These are phyloP conservation scores for Myriosclerotinia scirpicola DNA, from an alignment of 2,329 filamentous ascomycete genomes.

Conservation along the genomic window DNA sequence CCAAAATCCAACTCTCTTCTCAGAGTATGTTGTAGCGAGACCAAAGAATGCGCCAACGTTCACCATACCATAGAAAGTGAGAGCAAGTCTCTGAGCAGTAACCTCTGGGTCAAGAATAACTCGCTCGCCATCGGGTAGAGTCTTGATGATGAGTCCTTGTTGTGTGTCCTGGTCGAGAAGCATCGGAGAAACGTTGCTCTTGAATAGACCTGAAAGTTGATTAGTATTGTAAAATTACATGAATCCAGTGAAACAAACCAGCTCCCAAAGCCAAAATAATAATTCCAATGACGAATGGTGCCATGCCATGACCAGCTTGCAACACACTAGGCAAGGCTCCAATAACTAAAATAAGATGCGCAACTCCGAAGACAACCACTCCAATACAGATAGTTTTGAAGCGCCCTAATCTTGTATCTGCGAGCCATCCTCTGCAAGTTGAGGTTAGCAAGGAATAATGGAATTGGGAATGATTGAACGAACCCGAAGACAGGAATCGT, in stretches of 20 bases:
- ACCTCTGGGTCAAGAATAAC: constrained; percentile 60
- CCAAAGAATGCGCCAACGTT: constrained; percentile 61
- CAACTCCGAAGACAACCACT: constrained; percentile 56
- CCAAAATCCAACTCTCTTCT: constrained; percentile 52
- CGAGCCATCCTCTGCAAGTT: constrained; percentile 49
- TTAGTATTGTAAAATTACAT: constrained; percentile 46
- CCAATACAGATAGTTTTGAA: constrained; percentile 58
- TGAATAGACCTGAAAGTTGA: constrained; percentile 63
- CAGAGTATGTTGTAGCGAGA: constrained; percentile 45
- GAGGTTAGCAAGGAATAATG: constrained; percentile 39
- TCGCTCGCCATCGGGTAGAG: constrained; percentile 55
- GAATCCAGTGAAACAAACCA: constrained; percentile 40
- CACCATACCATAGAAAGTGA: constrained; percentile 66
- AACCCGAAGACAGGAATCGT: constrained; percentile 39
- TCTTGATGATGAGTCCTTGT: constrained; percentile 45
- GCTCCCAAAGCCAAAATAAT: constrained; percentile 37
- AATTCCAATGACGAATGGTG: constrained; percentile 36
- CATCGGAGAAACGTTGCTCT: constrained; percentile 65
- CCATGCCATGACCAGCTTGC: constrained; percentile 62
- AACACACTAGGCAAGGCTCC: constrained; percentile 31
- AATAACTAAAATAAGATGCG: constrained; percentile 57
- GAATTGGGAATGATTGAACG: constrained; percentile 35
- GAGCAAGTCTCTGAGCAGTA: constrained; percentile 50
- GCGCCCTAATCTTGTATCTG: constrained; percentile 65
- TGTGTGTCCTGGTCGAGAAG: constrained; percentile 58